Evolutionary conservation across 2,329 filamentous ascomycete genomes (phyloP).

Genomic region (Hymenoscyphus linearis): DNA sequence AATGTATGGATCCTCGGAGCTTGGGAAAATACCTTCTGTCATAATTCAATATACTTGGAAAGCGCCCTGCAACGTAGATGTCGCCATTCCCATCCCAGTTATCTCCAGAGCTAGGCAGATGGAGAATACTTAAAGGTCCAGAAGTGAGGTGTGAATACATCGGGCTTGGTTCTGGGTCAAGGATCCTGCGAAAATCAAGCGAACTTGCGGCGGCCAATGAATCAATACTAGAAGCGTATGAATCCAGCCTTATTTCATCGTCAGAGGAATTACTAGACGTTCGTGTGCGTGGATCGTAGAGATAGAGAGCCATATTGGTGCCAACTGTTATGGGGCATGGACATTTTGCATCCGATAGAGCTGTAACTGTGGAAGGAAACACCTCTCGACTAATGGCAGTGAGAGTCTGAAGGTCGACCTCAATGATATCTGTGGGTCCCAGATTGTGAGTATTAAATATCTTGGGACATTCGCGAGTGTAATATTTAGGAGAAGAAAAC

Average conservation of each 20-base stretch:
- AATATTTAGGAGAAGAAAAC: neutral
- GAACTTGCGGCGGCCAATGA: conserved; percentile 16
- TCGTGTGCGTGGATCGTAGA: conserved; percentile 66
- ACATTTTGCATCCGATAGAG: conserved; percentile 65
- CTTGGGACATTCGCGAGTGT: neutral
- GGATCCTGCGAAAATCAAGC: conserved; percentile 23
- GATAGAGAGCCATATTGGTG: conserved; percentile 73
- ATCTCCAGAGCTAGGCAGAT: conserved; percentile 54
- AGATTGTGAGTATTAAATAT: neutral
- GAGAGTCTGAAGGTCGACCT: conserved; percentile 74
- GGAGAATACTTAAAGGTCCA: conserved; percentile 76
- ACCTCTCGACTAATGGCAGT: conserved; percentile 61
- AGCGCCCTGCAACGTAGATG: conserved; percentile 84
- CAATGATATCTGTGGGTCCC: conserved; percentile 53
- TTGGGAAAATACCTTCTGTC: conserved; percentile 80
- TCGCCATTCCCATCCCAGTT: conserved; percentile 50
- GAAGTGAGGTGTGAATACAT: conserved; percentile 71
- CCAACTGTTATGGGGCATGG: conserved; percentile 75
- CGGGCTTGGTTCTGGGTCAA: conserved; percentile 45
- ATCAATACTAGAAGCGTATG: conserved; percentile 25
- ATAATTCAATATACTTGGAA: conserved; percentile 83
- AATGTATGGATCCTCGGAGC: conserved; percentile 73
- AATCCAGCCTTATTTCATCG: conserved; percentile 22
- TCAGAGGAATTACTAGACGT: conserved; percentile 12
- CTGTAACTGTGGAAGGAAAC: conserved; percentile 79